Evolutionary conservation across 2,329 filamentous ascomycete genomes (phyloP), one percentile per base, ranked within the genome.

Genomic region (Acrocalymma vagum): DNA sequence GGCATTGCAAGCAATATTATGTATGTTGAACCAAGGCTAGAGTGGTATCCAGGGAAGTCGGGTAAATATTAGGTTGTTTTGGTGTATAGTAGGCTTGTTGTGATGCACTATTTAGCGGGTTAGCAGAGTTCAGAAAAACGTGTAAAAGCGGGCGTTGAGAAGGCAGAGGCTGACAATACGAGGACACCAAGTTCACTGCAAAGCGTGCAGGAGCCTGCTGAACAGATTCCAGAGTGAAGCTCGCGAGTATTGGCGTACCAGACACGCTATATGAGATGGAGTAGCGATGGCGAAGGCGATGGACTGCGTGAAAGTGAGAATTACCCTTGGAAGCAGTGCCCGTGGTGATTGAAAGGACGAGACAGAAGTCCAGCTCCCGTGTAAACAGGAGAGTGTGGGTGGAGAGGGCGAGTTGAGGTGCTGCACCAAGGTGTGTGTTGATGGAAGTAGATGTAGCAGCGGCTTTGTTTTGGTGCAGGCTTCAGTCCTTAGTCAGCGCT

Each of bases 1-100:
- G 78, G 78, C 80, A 83, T 83, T 59, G 69, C 75, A 62, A 66
- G 60, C 51, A 63, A 65, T 65, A 66, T 55, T 66, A 67, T 42
- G 42, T 65, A 68, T 67, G 58, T 52, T 67, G 48, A 38, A n/a
- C 52, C 52, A 61, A 65, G 37, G 56, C 63, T 68, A 66, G 45
- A 57, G 47, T 48, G 39, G 51, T 53, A 45, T 56, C 35, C 44
- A 34, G 37, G 47, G 46, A 51, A 43, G 42, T 55, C 36, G 53
- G 38, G 43, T 55, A 51, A 53, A 53, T 52, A 58, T 51, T 53
- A 50, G 47, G 57, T 44, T 47, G 55, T 42, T 45, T 42, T 62
- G 54, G 51, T 45, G 53, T 53, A 48, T 57, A 54, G 31, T 57
- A 46, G 55, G 53, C 45, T 62, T 66, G 64, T 70, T 71, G 58